A percentile compares a stretch with the other conserved stretches of the same genome.
These are phyloP conservation scores for Thielaviopsis ethacetica DNA, from an alignment of 2,329 filamentous ascomycete species.

Conservation along the genomic window DNA sequence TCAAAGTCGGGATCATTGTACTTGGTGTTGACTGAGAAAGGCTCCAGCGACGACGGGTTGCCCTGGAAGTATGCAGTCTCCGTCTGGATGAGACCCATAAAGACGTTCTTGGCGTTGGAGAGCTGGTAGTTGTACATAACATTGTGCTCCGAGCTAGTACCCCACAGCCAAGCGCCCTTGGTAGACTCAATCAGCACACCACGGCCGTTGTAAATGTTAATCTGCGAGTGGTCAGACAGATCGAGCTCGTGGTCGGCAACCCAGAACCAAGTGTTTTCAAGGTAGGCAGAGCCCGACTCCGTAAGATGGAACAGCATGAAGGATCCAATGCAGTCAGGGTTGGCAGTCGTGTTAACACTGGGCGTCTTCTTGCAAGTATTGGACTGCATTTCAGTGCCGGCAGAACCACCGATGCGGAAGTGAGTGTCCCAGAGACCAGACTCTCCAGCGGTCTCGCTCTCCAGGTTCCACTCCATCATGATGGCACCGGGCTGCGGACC, in stretches of 20 bases:
- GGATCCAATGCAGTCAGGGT: constrained; percentile 54
- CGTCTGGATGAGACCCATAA: constrained; percentile 70
- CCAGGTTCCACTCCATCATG: constrained; percentile 82
- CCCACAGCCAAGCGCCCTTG: constrained; percentile 67
- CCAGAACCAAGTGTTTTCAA: constrained; percentile 88
- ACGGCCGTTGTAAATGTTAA: constrained; percentile 77
- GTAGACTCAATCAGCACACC: constrained; percentile 64
- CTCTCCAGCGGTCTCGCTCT: constrained; percentile 46
- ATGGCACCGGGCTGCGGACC: constrained; percentile 77
- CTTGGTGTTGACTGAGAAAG: constrained; percentile 40
- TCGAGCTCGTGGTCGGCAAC: constrained; percentile 84
- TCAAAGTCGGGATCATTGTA: constrained; percentile 56
- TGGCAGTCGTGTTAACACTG: constrained; percentile 39
- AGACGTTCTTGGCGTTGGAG: constrained; percentile 59
- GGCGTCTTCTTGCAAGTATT: constrained; percentile 67
- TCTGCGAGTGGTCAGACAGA: constrained; percentile 53
- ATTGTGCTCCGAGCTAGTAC: constrained; percentile 51
- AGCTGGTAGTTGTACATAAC: constrained; percentile 76
- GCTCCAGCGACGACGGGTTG: constrained; percentile 56
- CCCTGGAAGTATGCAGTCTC: constrained; percentile 83
- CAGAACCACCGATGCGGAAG: constrained; percentile 75
- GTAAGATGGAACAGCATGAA: constrained; percentile 56
- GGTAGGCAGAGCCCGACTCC: constrained; percentile 47
- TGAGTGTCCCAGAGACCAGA: constrained; percentile 92
- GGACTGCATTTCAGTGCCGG: constrained; percentile 68